Percentiles rank a stretch among this genome's conserved stretches.
phyloP scores from a whole-genome alignment of 2,329 filamentous ascomycete species.

The Arthrobotrys conoides region DNA sequence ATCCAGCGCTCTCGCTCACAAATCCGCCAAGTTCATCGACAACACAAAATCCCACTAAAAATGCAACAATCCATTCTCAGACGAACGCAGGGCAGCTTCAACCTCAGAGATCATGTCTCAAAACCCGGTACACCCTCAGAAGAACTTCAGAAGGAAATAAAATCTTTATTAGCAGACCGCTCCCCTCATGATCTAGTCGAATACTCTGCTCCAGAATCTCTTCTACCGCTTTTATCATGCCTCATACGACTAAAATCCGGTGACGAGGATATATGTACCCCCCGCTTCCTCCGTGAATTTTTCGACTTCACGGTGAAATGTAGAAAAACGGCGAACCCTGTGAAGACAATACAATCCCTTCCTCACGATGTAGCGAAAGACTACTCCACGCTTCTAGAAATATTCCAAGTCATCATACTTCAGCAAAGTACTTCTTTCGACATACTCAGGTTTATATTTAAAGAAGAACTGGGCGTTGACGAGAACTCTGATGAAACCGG shows the following conservation, averaged over 20 bases:
- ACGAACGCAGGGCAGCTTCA: not conserved
- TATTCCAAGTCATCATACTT: not conserved
- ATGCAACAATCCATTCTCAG: not conserved
- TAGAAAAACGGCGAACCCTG: conserved; percentile 1
- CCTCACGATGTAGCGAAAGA: not conserved
- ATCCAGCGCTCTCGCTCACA: too few species aligned
- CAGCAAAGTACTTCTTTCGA: not conserved
- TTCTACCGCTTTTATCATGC: conserved; percentile 23
- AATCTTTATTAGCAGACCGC: not conserved
- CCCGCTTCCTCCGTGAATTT: not conserved
- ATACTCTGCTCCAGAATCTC: conserved; percentile 5
- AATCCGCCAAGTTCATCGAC: too few species aligned
- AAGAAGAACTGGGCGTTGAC: conserved; percentile 11
- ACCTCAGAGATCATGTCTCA: not conserved
- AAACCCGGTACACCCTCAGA: not conserved
- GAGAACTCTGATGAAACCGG: not conserved
- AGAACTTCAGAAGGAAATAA: not conserved
- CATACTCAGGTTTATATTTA: conserved; percentile 28
- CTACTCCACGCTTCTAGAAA: not conserved
- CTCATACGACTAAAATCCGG: not conserved
- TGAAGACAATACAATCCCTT: not conserved
- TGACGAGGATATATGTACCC: not conserved
- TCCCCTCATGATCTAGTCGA: not conserved
- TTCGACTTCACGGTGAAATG: conserved; percentile 14
- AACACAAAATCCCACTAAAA: not conserved